phyloP scores from a whole-genome alignment of 1,284 basidiomycete species.

The Boletus sp. region DNA sequence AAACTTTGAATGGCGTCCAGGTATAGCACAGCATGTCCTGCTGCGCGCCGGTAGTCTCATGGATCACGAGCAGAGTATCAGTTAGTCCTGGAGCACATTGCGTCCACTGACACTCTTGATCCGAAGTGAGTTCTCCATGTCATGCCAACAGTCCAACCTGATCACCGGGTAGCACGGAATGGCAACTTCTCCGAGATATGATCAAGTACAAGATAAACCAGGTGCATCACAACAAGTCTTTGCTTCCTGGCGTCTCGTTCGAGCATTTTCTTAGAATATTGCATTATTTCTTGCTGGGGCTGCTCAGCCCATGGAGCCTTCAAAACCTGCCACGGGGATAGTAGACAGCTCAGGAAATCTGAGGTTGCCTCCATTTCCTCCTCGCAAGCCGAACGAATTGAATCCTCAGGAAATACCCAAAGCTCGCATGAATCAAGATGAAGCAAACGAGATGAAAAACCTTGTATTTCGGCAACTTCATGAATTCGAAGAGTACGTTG shows the following conservation, averaged over 20 bases:
- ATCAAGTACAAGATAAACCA: slow-evolving; percentile 68
- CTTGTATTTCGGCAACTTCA: slow-evolving; percentile 65
- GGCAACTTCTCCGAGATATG: slow-evolving; percentile 66
- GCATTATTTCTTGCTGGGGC: slow-evolving; percentile 51
- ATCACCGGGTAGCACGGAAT: slow-evolving; percentile 56
- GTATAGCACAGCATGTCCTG: slow-evolving; percentile 29
- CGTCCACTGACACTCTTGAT: slow-evolving; percentile 60
- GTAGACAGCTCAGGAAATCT: slow-evolving; percentile 54
- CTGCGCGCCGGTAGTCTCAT: slow-evolving; percentile 8
- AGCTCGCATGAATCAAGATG: slow-evolving; percentile 59
- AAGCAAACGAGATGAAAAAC: slow-evolving; percentile 59
- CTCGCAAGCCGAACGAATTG: slow-evolving; percentile 47
- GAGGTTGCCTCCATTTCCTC: slow-evolving; percentile 76
- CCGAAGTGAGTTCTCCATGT: slow-evolving; percentile 47
- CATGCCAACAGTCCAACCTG: slow-evolving; percentile 6
- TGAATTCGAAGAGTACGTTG: slow-evolving; percentile 69
- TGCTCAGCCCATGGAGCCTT: slow-evolving; percentile 12
- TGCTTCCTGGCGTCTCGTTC: not conserved
- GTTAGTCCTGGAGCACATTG: slow-evolving; percentile 59
- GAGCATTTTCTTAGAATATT: slow-evolving; percentile 48
- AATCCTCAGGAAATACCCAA: slow-evolving; percentile 53
- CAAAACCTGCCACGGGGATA: slow-evolving; percentile 19
- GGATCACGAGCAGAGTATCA: slow-evolving; percentile 51
- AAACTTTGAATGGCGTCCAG: slow-evolving; percentile 45
- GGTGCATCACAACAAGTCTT: slow-evolving; percentile 37